These are phyloP conservation scores for Lenwebbia sp. DNA, from an alignment of 345 rosid genomes.

Conservation along the genomic window DNA sequence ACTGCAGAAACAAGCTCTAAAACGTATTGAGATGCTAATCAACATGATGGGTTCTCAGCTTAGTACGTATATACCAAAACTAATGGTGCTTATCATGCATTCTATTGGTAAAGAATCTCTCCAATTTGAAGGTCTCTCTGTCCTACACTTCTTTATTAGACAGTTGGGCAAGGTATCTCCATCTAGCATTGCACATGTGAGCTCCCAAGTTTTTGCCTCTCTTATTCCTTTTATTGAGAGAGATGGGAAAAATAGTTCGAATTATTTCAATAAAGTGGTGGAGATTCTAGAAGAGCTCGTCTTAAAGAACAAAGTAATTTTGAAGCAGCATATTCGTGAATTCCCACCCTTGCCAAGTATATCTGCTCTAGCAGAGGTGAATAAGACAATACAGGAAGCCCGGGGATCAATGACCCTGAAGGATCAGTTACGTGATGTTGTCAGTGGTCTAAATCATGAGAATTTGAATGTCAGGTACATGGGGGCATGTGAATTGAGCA, in stretches of 20 bases:
- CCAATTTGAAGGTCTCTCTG: slow-evolving; percentile 78
- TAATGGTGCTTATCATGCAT: slow-evolving; percentile 96
- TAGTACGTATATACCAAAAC: slow-evolving; percentile 82
- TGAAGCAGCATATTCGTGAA: slow-evolving; percentile 84
- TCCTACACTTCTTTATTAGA: slow-evolving; percentile 70
- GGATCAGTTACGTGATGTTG: slow-evolving; percentile 74
- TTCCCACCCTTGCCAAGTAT: slow-evolving; percentile 87
- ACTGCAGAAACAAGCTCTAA: slow-evolving; percentile 84
- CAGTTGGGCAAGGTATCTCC: slow-evolving; percentile 72
- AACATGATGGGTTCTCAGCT: slow-evolving; percentile 88
- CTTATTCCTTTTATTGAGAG: slow-evolving; percentile 87
- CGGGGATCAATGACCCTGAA: slow-evolving; percentile 78
- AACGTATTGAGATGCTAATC: slow-evolving; percentile 81
- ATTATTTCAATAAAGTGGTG: slow-evolving; percentile 54
- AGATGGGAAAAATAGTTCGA: slow-evolving; percentile 44
- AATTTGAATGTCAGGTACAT: slow-evolving; percentile 96
- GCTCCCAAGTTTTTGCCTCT: slow-evolving; percentile 91
- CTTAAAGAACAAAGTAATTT: slow-evolving; percentile 53
- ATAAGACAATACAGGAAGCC: slow-evolving; percentile 85
- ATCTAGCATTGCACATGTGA: slow-evolving; percentile 74
- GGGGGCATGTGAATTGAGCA: slow-evolving; percentile 90
- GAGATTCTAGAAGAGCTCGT: slow-evolving; percentile 85
- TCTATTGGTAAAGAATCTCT: slow-evolving; percentile 76
- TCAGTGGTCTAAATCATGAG: slow-evolving; percentile 80
- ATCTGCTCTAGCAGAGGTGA: slow-evolving; percentile 65